A percentile compares a stretch with the other conserved stretches of the same genome.
These are phyloP conservation scores for Calonectria crousiana DNA, from an alignment of 2,329 filamentous ascomycete genomes.

Conservation along the genomic window DNA sequence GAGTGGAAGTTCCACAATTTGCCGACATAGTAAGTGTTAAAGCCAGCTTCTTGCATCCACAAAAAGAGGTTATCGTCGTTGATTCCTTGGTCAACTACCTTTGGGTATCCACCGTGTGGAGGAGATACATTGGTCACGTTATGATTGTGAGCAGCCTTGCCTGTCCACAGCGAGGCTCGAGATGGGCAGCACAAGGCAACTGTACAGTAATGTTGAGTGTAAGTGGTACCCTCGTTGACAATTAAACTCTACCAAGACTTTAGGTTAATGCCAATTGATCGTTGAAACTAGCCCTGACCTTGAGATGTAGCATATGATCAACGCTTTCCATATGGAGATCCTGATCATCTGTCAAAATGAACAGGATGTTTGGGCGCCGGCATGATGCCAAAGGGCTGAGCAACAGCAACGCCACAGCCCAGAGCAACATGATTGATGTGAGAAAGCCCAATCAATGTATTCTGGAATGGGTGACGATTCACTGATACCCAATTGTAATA, in stretches of 20 bases:
- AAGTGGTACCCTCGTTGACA: conserved; percentile 39
- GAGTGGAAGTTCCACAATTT: conserved; percentile 77
- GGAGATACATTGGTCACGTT: conserved; percentile 71
- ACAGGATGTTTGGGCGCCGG: conserved; percentile 37
- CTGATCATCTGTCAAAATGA: conserved; percentile 46
- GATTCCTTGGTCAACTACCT: conserved; percentile 72
- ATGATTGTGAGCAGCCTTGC: conserved; percentile 75
- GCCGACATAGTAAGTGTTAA: conserved; percentile 77
- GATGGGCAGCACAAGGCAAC: conserved; percentile 74
- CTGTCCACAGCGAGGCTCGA: conserved; percentile 72
- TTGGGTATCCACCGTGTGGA: conserved; percentile 60
- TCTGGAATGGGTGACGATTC: neutral
- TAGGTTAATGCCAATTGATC: neutral
- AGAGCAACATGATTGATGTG: neutral
- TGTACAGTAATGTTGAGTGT: conserved; percentile 45
- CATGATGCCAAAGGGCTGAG: neutral
- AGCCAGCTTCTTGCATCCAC: conserved; percentile 76
- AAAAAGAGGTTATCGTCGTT: conserved; percentile 71
- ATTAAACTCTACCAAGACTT: conserved; percentile 31
- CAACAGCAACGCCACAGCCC: neutral
- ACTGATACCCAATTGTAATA: neutral
- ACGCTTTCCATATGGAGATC: conserved; percentile 34
- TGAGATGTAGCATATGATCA: conserved; percentile 28
- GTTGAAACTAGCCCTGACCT: neutral
- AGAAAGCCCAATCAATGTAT: neutral